Evolutionary conservation across 192 early-diverging fungal genomes (phyloP), one percentile per base, ranked within the genome.

Genomic region (Diversispora eburnea): DNA sequence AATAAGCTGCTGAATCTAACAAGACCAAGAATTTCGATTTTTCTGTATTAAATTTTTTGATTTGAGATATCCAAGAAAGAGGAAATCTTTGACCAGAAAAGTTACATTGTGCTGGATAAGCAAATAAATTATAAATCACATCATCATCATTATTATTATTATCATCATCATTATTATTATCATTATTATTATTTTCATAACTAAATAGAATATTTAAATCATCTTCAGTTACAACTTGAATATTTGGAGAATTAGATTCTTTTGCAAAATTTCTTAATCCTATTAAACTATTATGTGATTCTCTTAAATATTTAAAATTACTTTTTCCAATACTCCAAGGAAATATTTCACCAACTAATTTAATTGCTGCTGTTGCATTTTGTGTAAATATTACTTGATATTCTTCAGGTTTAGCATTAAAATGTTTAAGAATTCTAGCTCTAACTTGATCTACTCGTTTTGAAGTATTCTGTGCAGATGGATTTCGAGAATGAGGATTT

Each of bases 81-180:
- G 91, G 89, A 64, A 91, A 93, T 49, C 88, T 85, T 51, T 81
- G 77, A 1, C 94, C 94, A 10, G 88, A 85, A 77, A 89, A 92
- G 81, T 95, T 95, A 78, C 91, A 94, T 81, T 95, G 94, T 7
- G 91, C 92, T 1, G 93, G 91, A 75, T 89, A 91, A 0, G 91
- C 90, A 45, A 94, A 80, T 13, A 95, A 81, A 47, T 86, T 85
- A 73, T 80, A 81, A 0, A 47, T 62, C 2, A 63, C 45, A 41
- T 13, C 42, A 5, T 41, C 45, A 19, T 54, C 55, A 4, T 47
- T 22, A 12, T 70, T 8, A n/a, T 39, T 5, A 49, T 51, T 12
- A 33, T 52, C 33, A 0, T 39, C 42, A 49, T 8, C 39, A 51
- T 70, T 8, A 39, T 45, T 46, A 43, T 9, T 3, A 13, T 46